A percentile compares a stretch with the other conserved stretches of the same genome.
Evolutionary conservation across 1,284 basidiomycete genomes (phyloP).

Genomic region (Athelia sp.): DNA sequence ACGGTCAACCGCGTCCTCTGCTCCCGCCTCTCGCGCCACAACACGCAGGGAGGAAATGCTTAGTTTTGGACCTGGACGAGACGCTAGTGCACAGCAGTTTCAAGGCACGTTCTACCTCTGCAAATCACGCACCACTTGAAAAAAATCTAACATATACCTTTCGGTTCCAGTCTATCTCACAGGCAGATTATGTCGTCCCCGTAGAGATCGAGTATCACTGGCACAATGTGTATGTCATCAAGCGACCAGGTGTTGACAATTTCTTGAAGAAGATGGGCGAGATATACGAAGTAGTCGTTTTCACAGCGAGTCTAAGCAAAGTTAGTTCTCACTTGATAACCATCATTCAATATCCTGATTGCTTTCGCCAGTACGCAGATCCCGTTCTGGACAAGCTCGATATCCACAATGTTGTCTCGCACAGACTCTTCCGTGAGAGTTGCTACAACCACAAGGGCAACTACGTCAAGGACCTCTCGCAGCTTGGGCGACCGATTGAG

Average conservation of each 20-base stretch:
- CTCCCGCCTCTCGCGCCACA: slow-evolving; percentile 71
- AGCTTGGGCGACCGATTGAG: slow-evolving; percentile 88
- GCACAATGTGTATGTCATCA: slow-evolving; percentile 99
- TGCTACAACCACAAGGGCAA: slow-evolving; percentile 99
- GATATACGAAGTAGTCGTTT: slow-evolving; percentile 97
- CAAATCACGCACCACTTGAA: slow-evolving; percentile 3
- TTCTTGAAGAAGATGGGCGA: slow-evolving; percentile 98
- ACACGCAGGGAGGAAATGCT: slow-evolving; percentile 86
- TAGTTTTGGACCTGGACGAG: slow-evolving; percentile 94
- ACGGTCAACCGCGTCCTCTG: slow-evolving; percentile 81
- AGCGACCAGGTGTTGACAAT: slow-evolving; percentile 95
- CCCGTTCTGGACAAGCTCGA: slow-evolving; percentile 98
- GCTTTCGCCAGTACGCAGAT: slow-evolving; percentile 81
- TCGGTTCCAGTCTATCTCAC: slow-evolving; percentile 77
- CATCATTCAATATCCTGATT: too few species aligned
- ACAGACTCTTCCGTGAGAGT: slow-evolving; percentile 95
- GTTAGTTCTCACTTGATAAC: slow-evolving; percentile 38
- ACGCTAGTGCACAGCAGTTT: slow-evolving; percentile 93
- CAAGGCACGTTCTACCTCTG: slow-evolving; percentile 54
- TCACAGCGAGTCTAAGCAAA: slow-evolving; percentile 97
- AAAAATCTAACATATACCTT: slow-evolving; percentile 3
- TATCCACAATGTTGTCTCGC: slow-evolving; percentile 87
- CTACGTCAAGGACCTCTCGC: slow-evolving; percentile 99
- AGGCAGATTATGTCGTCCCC: slow-evolving; percentile 97
- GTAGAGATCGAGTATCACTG: slow-evolving; percentile 98